phyloP scores from a whole-genome alignment of 805 yeast genomes.

The Cyberlindnera nakhonratchasimensis region DNA sequence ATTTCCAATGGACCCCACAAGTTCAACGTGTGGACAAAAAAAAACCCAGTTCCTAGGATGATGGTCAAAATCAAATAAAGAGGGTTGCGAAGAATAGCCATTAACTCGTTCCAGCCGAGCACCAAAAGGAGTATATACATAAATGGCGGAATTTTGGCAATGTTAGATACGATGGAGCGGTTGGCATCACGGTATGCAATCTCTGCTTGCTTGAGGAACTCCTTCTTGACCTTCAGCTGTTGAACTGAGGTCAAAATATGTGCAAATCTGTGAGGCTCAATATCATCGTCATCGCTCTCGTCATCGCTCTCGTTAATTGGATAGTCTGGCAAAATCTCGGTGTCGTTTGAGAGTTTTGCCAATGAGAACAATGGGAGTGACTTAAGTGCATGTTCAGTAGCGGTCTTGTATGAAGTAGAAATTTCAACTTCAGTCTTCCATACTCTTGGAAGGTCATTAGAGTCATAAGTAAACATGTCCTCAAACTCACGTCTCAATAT shows the following conservation, averaged over 20 bases:
- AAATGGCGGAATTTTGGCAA: slow-evolving; percentile 80
- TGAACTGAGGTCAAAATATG: slow-evolving; percentile 56
- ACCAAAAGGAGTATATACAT: slow-evolving; percentile 69
- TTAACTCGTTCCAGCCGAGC: slow-evolving; percentile 94
- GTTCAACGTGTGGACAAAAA: slow-evolving; percentile 65
- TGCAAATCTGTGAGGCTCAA: slow-evolving; percentile 45
- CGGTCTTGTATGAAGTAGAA: slow-evolving; percentile 56
- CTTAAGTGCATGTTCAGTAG: slow-evolving; percentile 55
- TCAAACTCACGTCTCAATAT: slow-evolving; percentile 80
- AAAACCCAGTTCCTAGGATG: slow-evolving; percentile 54
- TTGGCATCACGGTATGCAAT: slow-evolving; percentile 83
- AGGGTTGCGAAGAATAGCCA: slow-evolving; percentile 85
- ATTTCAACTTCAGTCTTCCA: slow-evolving; percentile 76
- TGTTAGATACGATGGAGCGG: slow-evolving; percentile 74
- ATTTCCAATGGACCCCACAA: slow-evolving; percentile 75
- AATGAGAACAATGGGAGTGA: slow-evolving; percentile 53
- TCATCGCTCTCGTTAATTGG: slow-evolving; percentile 39
- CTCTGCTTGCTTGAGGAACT: slow-evolving; percentile 73
- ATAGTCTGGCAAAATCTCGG: slow-evolving; percentile 57
- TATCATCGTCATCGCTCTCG: slow-evolving; percentile 40
- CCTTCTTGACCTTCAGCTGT: slow-evolving; percentile 50
- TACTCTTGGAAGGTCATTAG: slow-evolving; percentile 72
- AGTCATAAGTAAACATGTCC: slow-evolving; percentile 77
- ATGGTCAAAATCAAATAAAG: slow-evolving; percentile 64
- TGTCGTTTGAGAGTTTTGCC: slow-evolving; percentile 51